A percentile compares a stretch with the other conserved stretches of the same genome.
These are phyloP conservation scores for Apium graveolens DNA, from an alignment of 129 eudicot species.

Conservation along the genomic window DNA sequence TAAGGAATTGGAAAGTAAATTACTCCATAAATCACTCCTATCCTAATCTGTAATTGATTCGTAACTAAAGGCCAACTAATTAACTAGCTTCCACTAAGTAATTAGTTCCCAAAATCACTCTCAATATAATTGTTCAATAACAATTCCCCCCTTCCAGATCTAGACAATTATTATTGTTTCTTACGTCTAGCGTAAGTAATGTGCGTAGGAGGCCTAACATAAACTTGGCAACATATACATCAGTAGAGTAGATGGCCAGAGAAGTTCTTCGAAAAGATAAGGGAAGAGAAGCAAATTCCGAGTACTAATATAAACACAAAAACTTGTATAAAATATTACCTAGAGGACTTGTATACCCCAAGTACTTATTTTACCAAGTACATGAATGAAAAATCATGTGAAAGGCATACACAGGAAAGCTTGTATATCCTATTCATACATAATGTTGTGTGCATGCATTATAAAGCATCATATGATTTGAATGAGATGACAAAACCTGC, in stretches of 20 bases:
- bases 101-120: too few species aligned
- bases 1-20: too few species aligned
- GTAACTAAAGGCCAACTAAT: too few species aligned
- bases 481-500: not conserved
- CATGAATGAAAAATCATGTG: not conserved
- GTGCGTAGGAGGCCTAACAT: too few species aligned
- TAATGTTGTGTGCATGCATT: not conserved
- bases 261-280: not conserved
- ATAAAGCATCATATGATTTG: not conserved
- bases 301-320: not conserved
- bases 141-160: too few species aligned
- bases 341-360: not conserved
- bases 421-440: not conserved
- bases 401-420: not conserved
- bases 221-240: not conserved
- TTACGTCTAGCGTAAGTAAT: too few species aligned
- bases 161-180: too few species aligned
- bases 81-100: too few species aligned
- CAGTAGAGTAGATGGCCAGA: not conserved
- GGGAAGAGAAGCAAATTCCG: not conserved
- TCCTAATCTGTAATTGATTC: too few species aligned
- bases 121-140: too few species aligned
- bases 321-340: not conserved
- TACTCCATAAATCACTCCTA: too few species aligned
- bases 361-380: not conserved